These are phyloP conservation scores for Borealophlyctis nickersoniae DNA, from an alignment of 192 early-diverging fungal genomes.

Conservation along the genomic window DNA sequence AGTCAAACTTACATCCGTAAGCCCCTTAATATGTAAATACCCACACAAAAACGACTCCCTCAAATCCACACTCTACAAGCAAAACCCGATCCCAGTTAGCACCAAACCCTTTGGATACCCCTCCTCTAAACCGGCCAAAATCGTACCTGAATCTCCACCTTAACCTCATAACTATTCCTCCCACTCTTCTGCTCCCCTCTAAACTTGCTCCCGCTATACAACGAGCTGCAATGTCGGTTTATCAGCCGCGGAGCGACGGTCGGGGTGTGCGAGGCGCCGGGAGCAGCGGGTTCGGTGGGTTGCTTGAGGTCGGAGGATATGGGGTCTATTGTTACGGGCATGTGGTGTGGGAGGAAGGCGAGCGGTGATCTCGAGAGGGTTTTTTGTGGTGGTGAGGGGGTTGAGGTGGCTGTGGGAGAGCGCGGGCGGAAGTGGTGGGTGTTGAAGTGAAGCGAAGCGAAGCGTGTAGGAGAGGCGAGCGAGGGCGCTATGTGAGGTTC, in stretches of 20 bases:
- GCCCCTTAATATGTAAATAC: constrained; percentile 76
- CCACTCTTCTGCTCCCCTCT: constrained; percentile 64
- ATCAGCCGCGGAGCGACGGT: constrained; percentile 8
- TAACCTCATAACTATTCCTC: constrained; percentile 60
- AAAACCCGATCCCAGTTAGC: not conserved
- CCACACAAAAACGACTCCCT: constrained; percentile 70
- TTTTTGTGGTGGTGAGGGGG: too few species aligned
- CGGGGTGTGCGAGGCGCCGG: not conserved
- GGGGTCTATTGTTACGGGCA: not conserved
- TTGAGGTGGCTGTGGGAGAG: too few species aligned
- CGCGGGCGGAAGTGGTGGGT: too few species aligned
- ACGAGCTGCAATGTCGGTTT: constrained; percentile 23
- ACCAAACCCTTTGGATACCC: not conserved
- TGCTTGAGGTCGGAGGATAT: not conserved
- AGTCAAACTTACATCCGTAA: constrained; percentile 55
- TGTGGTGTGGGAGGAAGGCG: too few species aligned
- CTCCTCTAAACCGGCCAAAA: not conserved
- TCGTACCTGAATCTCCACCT: constrained; percentile 68
- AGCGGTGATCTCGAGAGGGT: too few species aligned
- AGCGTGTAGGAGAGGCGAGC: too few species aligned
- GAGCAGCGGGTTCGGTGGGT: not conserved
- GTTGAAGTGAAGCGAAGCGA: too few species aligned
- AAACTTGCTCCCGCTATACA: constrained; percentile 66
- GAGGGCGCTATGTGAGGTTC: too few species aligned
- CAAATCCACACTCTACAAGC: constrained; percentile 60